Evolutionary conservation across 2,329 filamentous ascomycete species (phyloP), one percentile per base, ranked within the genome.

Genomic region (Diaporthe citriasiana): DNA sequence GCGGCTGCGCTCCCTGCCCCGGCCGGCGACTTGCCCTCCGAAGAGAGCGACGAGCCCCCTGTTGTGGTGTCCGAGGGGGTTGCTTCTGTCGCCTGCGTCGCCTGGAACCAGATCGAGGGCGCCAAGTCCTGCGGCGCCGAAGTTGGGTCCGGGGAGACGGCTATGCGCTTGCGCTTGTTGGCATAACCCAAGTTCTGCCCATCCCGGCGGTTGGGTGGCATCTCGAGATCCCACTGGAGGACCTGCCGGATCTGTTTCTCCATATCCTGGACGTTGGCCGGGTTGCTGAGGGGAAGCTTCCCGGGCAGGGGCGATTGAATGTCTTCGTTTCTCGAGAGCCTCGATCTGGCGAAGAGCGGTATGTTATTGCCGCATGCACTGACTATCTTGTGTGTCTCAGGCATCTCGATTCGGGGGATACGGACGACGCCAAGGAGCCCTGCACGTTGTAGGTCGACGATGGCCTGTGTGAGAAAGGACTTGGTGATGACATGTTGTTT

Each of bases 381-480:
- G 74, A 56, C 80, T 76, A 17, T 79, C 80, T 57, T 84, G 81
- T 50, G 80, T 10, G 38, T 45, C 1, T 72, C 60, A 13, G 55
- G 55, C 45, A 45, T 81, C 19, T 79, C 78, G 19, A 71, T 70
- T 35, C 53, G 70, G 3, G 74, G 73, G 5, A 76, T 40, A 25
- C 71, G 51, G 71, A 75, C 53, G 27, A 63, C 33, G n/a, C 56
- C 59, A 19, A 68, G 19, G 12, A 75, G 59, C 7, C 55, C 55
- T 12, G 59, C 68, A 22, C 81, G 81, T 47, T 95, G 91, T 12
- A 98, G 89, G 78, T 98, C 95, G n/a, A 95, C 87, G 73, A 95
- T 90, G 0, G 96, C 85, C 80, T 98, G 95, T 15, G 93, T 91
- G n/a, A 97, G 85, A 80, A 98, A 98, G 0, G 94, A 94, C 57